A percentile compares a stretch with the other conserved stretches of the same genome.
Evolutionary conservation across 768 basidiomycete species (phyloP).

Genomic region (Amanita thiersii): DNA sequence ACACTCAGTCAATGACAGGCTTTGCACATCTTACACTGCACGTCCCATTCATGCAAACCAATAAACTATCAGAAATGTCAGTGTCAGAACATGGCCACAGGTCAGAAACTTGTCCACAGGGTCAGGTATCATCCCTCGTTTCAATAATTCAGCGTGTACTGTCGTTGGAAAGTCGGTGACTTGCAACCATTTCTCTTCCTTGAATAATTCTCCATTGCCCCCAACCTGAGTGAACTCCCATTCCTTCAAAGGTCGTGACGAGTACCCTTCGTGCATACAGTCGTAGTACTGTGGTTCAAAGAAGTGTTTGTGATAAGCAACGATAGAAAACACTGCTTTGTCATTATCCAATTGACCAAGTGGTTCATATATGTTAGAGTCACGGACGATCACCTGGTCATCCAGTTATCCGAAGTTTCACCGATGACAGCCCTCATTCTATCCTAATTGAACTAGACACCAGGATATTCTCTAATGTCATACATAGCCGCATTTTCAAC

Average conservation of each 20-base stretch:
- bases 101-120: conserved; percentile 42
- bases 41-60: conserved; percentile 81
- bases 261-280: neutral
- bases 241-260: conserved; percentile 22
- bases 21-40: conserved; percentile 63
- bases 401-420: too few relatives aligned
- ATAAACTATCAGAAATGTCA: conserved; percentile 39
- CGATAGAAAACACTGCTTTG: neutral
- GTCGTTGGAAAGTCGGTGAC: conserved; percentile 71
- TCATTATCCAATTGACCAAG: neutral
- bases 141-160: conserved; percentile 81
- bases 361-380: too few relatives aligned
- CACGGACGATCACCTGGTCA: neutral
- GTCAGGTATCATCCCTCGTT: conserved; percentile 67
- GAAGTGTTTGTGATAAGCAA: conserved; percentile 4
- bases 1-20: too few relatives aligned
- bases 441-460: too few relatives aligned
- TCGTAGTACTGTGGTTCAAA: too few relatives aligned
- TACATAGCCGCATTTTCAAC: too few relatives aligned
- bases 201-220: conserved; percentile 49
- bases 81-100: neutral
- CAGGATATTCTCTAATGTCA: too few relatives aligned
- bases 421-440: too few relatives aligned
- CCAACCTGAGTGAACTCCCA: conserved; percentile 69
- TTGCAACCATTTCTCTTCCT: conserved; percentile 59